Conservation (phyloP, 805 yeast genomes). For the Cyberlindnera euphorbiiphila region DNA sequence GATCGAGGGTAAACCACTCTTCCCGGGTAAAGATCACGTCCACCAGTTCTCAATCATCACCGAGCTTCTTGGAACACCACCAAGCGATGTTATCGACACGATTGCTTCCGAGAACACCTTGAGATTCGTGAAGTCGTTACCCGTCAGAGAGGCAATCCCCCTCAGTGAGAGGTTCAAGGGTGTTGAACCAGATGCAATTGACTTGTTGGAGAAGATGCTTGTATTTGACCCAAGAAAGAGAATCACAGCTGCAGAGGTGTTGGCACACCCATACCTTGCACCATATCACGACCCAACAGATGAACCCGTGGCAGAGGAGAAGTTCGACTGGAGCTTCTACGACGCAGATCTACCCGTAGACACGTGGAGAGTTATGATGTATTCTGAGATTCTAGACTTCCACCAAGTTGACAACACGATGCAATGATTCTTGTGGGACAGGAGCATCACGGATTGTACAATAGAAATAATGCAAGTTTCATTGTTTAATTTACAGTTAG, state of each 20-base stretch:
- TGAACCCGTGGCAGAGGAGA: slow-evolving; percentile 90
- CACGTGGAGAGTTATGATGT: slow-evolving; percentile 99
- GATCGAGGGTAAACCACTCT: slow-evolving; percentile 94
- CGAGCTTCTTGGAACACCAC: slow-evolving; percentile 94
- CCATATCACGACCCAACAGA: slow-evolving; percentile 97
- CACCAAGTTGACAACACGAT: slow-evolving; percentile 61
- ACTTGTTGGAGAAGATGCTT: slow-evolving; percentile 81
- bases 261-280: slow-evolving; percentile 85
- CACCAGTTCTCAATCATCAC: slow-evolving; percentile 97
- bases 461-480: no score
- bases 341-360: slow-evolving; percentile 97
- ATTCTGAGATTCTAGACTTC: slow-evolving; percentile 92
- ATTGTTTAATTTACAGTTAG: no score
- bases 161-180: slow-evolving; percentile 74
- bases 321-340: slow-evolving; percentile 97
- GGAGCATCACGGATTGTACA: no score
- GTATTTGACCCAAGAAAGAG: slow-evolving; percentile 94
- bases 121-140: slow-evolving; percentile 89
- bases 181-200: slow-evolving; percentile 83
- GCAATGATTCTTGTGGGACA: slow-evolving; percentile 9
- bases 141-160: slow-evolving; percentile 90
- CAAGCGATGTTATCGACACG: slow-evolving; percentile 91
- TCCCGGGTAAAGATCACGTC: slow-evolving; percentile 98
- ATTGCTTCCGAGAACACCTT: slow-evolving; percentile 94
- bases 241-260: slow-evolving; percentile 86